phyloP scores from a whole-genome alignment of 306 rosid genomes.

The Lathyrus tuberosus region DNA sequence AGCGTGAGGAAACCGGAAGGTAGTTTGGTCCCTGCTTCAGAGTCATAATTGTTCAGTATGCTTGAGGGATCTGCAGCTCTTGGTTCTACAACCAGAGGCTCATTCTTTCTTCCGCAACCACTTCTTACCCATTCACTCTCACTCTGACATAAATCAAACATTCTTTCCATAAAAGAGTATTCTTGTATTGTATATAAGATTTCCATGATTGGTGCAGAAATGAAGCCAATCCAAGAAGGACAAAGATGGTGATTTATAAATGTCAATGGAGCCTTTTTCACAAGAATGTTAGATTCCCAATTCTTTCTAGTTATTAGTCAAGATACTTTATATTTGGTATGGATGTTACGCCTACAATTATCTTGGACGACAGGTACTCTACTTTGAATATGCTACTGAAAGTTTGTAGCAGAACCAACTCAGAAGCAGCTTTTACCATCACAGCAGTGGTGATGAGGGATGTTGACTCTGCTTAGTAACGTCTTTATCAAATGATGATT shows the following conservation, averaged over 20 bases:
- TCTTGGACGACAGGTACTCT: not conserved
- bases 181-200: not conserved
- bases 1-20: not conserved
- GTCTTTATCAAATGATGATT: too few relatives aligned
- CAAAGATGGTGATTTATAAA: not conserved
- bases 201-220: not conserved
- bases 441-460: too few relatives aligned
- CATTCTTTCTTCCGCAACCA: not conserved
- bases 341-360: not conserved
- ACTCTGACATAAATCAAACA: not conserved
- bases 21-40: not conserved
- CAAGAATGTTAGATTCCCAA: not conserved
- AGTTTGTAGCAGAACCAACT: too few relatives aligned
- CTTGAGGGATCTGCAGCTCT: not conserved
- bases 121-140: slow-evolving; percentile 17
- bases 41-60: not conserved
- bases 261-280: not conserved
- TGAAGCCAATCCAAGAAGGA: not conserved
- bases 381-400: too few relatives aligned
- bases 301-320: too few relatives aligned
- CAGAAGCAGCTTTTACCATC: too few relatives aligned
- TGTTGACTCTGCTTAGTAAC: too few relatives aligned
- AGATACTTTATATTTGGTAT: not conserved
- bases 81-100: not conserved
- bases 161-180: not conserved